Conservation (phyloP, 2,329 filamentous ascomycete genomes). For the Aspergillus fumigatus region DNA sequence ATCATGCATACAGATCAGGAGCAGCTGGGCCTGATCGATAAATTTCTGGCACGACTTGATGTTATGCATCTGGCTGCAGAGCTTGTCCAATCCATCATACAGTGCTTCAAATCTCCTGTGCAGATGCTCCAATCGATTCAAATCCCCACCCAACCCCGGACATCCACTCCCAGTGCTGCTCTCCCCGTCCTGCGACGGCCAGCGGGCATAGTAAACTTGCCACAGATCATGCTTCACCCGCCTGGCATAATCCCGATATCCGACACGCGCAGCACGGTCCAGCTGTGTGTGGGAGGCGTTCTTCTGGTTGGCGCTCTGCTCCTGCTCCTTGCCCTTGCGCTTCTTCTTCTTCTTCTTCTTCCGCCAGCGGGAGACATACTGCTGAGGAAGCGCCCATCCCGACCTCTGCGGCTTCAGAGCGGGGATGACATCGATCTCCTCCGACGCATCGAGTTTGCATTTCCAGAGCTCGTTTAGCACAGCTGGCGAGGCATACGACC, state of each 20-base stretch:
- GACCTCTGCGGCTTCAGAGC: background rate
- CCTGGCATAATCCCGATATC: background rate
- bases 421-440: background rate
- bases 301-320: background rate
- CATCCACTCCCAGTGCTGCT: background rate
- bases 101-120: background rate
- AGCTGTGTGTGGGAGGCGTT: background rate
- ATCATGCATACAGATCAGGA: background rate
- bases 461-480: conserved; percentile 6
- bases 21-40: background rate
- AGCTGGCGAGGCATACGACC: background rate
- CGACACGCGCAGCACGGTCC: background rate
- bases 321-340: background rate
- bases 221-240: background rate
- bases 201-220: background rate
- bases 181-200: background rate
- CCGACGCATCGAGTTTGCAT: background rate
- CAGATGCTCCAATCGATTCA: background rate
- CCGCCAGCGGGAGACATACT: background rate
- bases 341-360: background rate
- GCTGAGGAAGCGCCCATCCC: background rate
- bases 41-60: background rate
- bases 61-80: background rate
- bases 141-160: background rate
- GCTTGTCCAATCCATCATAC: background rate